A percentile compares a stretch with the other conserved stretches of the same genome.
These are phyloP conservation scores for Stephanocyclus meneghinianus DNA, from an alignment of 352 stramenopile genomes.

Conservation along the genomic window DNA sequence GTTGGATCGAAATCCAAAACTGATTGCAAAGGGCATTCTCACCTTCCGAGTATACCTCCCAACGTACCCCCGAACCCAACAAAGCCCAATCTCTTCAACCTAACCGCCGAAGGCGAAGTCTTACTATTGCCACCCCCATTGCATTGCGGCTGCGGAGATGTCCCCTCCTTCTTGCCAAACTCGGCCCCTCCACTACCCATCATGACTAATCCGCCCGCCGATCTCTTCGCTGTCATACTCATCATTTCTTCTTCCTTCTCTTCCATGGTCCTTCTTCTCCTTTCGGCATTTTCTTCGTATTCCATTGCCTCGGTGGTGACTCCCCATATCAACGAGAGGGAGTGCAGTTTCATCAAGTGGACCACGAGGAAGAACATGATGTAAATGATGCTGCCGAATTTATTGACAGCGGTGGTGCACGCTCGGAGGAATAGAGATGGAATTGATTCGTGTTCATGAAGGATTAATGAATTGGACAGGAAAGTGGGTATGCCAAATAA, in stretches of 20 bases:
- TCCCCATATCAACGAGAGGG: conserved; percentile 76
- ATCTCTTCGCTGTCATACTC: not conserved
- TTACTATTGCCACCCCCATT: not conserved
- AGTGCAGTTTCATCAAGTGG: conserved; percentile 82
- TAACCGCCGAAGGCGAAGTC: conserved; percentile 38
- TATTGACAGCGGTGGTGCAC: conserved; percentile 38
- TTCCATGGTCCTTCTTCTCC: conserved; percentile 9
- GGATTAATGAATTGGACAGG: not conserved
- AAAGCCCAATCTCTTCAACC: conserved; percentile 69
- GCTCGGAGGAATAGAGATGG: conserved; percentile 22
- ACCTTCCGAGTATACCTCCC: conserved; percentile 75
- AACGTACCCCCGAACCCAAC: conserved; percentile 79
- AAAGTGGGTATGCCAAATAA: conserved; percentile 8
- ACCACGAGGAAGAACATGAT: conserved; percentile 80
- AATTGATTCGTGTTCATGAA: conserved; percentile 24
- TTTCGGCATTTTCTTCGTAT: conserved; percentile 76
- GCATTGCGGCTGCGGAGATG: not conserved
- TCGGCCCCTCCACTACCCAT: not conserved
- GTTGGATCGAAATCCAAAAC: not conserved
- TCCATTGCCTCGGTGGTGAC: conserved; percentile 82
- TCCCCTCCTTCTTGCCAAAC: not conserved
- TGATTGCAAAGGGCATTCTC: not conserved
- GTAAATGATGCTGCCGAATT: conserved; percentile 67
- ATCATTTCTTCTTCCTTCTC: conserved; percentile 16
- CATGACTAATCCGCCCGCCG: conserved; percentile 19